These are phyloP conservation scores for Nemophila menziesii DNA, from an alignment of 257 asterid genomes.

Conservation along the genomic window DNA sequence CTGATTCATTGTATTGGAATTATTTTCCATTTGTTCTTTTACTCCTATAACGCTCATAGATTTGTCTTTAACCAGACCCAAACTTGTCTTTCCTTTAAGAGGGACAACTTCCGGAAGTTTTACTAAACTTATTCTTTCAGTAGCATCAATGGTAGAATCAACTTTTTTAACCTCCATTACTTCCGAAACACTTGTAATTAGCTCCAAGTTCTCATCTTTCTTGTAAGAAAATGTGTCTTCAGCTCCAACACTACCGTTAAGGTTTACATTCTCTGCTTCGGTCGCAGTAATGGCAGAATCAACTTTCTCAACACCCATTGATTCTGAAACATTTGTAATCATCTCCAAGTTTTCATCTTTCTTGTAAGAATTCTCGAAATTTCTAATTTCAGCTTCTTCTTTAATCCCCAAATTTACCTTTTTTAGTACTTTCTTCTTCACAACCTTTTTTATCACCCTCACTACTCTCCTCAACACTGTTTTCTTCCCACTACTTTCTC, in stretches of 20 bases:
- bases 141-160: not conserved
- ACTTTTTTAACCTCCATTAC: not conserved
- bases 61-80: slow-evolving; percentile 6
- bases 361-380: slow-evolving; percentile 5
- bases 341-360: slow-evolving; percentile 5
- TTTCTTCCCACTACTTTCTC: slow-evolving; percentile 20
- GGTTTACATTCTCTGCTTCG: slow-evolving; percentile 3
- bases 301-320: not conserved
- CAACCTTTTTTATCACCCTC: slow-evolving; percentile 35
- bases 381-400: slow-evolving; percentile 11
- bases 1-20: slow-evolving; percentile 16
- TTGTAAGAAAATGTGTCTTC: not conserved
- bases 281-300: not conserved
- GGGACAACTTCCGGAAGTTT: not conserved
- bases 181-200: not conserved
- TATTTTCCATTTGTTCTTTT: slow-evolving; percentile 18
- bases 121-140: not conserved
- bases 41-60: slow-evolving; percentile 9
- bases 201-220: not conserved
- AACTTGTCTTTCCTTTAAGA: slow-evolving; percentile 1
- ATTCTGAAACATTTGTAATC: not conserved
- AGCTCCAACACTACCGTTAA: slow-evolving; percentile 11
- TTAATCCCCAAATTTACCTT: slow-evolving; percentile 11
- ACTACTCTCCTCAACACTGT: slow-evolving; percentile 41
- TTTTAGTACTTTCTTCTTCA: not conserved